Percentiles rank a stretch among this genome's conserved stretches.
phyloP scores from a whole-genome alignment of 495 filamentous ascomycete species.

The Chaetomium fimeti region DNA sequence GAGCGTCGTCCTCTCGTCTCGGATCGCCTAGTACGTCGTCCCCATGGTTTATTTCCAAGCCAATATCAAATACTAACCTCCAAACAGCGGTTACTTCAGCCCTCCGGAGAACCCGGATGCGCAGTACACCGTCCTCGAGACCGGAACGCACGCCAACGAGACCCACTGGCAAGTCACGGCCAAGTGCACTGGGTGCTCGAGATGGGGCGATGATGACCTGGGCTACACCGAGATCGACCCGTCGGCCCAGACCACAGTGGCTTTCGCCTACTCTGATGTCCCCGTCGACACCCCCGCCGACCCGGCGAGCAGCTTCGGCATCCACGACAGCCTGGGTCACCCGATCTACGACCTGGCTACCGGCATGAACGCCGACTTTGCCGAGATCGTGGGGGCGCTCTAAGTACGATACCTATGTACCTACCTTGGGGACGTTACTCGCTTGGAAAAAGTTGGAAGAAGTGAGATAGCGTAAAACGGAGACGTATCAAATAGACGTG shows the following conservation, averaged over 20 bases:
- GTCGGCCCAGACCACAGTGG: slow-evolving; percentile 38
- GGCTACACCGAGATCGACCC: slow-evolving; percentile 43
- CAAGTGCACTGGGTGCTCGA: slow-evolving; percentile 44
- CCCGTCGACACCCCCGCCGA: slow-evolving; percentile 40
- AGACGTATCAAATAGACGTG: too few species aligned
- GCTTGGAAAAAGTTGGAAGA: background rate
- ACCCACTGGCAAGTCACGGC: slow-evolving; percentile 49
- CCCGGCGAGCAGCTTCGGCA: slow-evolving; percentile 40
- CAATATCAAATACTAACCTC: slow-evolving; percentile 17
- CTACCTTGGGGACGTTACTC: background rate
- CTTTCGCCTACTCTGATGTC: slow-evolving; percentile 40
- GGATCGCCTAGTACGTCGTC: slow-evolving; percentile 48
- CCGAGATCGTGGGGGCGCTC: slow-evolving; percentile 24
- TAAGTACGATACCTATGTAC: background rate
- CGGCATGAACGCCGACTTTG: slow-evolving; percentile 35
- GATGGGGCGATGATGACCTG: slow-evolving; percentile 45
- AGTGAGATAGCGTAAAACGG: background rate
- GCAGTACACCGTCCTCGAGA: slow-evolving; percentile 43
- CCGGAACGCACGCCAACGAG: slow-evolving; percentile 45
- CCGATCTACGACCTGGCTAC: slow-evolving; percentile 42
- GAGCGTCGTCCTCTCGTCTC: slow-evolving; percentile 40
- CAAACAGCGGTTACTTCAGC: slow-evolving; percentile 45
- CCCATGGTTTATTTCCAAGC: background rate
- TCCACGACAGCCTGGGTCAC: slow-evolving; percentile 48
- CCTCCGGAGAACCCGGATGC: slow-evolving; percentile 38